Conservation (phyloP, 495 filamentous ascomycete genomes). For the Penicillium cinerascens region DNA sequence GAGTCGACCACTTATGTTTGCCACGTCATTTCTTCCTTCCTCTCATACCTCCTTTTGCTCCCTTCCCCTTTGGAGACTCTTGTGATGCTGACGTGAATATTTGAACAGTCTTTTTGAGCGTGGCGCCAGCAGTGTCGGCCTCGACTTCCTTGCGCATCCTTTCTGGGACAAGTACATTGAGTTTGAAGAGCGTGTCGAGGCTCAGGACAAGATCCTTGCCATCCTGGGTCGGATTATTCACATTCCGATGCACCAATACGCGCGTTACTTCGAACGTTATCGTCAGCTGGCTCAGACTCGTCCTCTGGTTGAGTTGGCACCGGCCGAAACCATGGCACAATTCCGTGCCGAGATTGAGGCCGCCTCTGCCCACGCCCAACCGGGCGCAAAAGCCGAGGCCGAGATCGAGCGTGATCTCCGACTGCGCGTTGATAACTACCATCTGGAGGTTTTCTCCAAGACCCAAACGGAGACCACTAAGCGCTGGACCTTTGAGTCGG, state of each 20-base stretch:
- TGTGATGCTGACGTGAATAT: conserved; percentile 30
- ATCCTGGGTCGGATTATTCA: conserved; percentile 83
- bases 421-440: conserved; percentile 70
- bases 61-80: conserved; percentile 15
- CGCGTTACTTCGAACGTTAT: conserved; percentile 90
- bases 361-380: conserved; percentile 42
- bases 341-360: conserved; percentile 69
- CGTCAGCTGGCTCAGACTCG: conserved; percentile 70
- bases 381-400: conserved; percentile 56
- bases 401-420: conserved; percentile 85
- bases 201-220: conserved; percentile 79
- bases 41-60: conserved; percentile 22
- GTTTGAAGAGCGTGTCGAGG: conserved; percentile 87
- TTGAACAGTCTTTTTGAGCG: conserved; percentile 82
- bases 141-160: conserved; percentile 90
- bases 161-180: conserved; percentile 99
- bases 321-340: conserved; percentile 61
- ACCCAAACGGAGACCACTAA: conserved; percentile 89
- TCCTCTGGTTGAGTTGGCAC: conserved; percentile 69
- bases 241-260: conserved; percentile 96
- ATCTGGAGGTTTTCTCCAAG: conserved; percentile 74
- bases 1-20: conserved; percentile 52
- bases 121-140: conserved; percentile 75
- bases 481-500: conserved; percentile 91
- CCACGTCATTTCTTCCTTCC: conserved; percentile 37